phyloP scores from a whole-genome alignment of 495 filamentous ascomycete genomes.

The Apiosordaria backusii region DNA sequence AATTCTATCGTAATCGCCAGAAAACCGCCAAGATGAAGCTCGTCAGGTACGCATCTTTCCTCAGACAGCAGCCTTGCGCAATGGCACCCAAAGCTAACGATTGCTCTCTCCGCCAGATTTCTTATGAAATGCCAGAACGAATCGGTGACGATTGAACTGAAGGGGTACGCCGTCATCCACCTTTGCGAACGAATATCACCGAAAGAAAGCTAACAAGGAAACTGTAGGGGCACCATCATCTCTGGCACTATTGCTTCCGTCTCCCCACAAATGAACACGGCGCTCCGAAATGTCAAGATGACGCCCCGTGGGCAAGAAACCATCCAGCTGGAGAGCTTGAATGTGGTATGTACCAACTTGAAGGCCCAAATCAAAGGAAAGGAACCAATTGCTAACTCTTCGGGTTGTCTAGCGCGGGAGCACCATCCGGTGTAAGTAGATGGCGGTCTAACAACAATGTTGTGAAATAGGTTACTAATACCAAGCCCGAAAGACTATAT shows the following conservation, averaged over 20 bases:
- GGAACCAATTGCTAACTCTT: not conserved
- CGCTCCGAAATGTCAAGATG: slow-evolving; percentile 92
- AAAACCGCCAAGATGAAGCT: slow-evolving; percentile 78
- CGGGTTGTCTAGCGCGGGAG: slow-evolving; percentile 8
- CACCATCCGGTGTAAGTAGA: slow-evolving; percentile 16
- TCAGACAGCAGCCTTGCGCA: not conserved
- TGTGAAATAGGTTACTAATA: not conserved
- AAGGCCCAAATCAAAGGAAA: too few species aligned
- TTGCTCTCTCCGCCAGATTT: slow-evolving; percentile 57
- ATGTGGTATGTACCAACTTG: slow-evolving; percentile 56
- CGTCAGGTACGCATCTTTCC: slow-evolving; percentile 64
- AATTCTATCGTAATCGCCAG: too few species aligned
- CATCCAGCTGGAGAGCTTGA: slow-evolving; percentile 89
- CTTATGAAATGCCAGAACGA: slow-evolving; percentile 98
- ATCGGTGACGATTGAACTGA: slow-evolving; percentile 94
- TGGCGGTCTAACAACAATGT: not conserved
- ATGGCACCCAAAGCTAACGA: slow-evolving; percentile 9
- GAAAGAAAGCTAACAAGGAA: not conserved
- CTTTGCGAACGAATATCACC: slow-evolving; percentile 30
- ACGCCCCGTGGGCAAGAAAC: slow-evolving; percentile 81
- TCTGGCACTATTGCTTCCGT: slow-evolving; percentile 94
- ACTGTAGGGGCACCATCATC: slow-evolving; percentile 68
- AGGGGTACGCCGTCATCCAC: slow-evolving; percentile 61
- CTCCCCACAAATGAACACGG: slow-evolving; percentile 94
- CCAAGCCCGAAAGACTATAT: slow-evolving; percentile 33